These are phyloP conservation scores for Rhododendron vialii DNA, from an alignment of 148 eudicot genomes.

Conservation along the genomic window DNA sequence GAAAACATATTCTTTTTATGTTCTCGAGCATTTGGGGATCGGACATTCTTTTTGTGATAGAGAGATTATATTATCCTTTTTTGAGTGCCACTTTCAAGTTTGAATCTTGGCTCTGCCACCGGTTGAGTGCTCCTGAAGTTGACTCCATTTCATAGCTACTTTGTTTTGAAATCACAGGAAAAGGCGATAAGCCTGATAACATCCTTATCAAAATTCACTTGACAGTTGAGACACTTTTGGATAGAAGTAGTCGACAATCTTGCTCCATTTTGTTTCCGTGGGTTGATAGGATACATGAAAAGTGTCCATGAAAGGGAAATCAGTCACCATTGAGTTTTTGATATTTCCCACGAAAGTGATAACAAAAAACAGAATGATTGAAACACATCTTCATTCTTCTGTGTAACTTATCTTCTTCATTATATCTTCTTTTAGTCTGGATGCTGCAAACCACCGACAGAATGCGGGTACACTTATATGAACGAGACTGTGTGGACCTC, in stretches of 20 bases:
- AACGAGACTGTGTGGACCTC: constrained; percentile 74
- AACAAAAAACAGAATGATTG: neutral
- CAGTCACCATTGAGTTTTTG: no score
- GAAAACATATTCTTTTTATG: no score
- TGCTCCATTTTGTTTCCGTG: neutral
- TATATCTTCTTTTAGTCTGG: constrained; percentile 54
- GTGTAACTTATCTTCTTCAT: neutral
- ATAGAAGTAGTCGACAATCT: neutral
- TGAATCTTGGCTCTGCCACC: no score
- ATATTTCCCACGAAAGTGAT: neutral
- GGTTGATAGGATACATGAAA: no score
- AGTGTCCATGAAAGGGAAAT: no score
- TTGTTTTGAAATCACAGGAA: neutral
- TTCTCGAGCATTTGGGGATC: no score
- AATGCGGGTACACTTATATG: constrained; percentile 59
- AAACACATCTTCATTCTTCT: neutral
- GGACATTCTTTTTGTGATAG: no score
- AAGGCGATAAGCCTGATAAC: neutral
- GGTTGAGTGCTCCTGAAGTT: neutral
- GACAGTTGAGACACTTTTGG: neutral
- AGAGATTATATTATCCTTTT: no score
- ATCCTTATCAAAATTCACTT: neutral
- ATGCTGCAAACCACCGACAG: constrained; percentile 97
- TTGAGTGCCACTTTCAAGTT: no score
- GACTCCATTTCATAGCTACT: neutral